Percentiles rank a stretch among this genome's conserved stretches.
phyloP scores from a whole-genome alignment of 129 eudicot species.

The Centaurea solstitialis region DNA sequence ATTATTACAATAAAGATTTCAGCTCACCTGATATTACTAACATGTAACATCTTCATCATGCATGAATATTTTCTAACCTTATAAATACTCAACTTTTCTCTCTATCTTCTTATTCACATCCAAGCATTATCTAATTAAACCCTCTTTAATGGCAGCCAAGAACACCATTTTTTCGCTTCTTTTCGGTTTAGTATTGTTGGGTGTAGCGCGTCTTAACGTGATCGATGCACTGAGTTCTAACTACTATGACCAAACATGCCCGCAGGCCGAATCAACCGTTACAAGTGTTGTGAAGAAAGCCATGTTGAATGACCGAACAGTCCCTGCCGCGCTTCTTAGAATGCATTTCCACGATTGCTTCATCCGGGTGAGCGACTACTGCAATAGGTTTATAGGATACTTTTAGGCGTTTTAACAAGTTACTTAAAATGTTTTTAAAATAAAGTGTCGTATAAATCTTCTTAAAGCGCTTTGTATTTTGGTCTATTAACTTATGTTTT shows the following conservation, averaged over 20 bases:
- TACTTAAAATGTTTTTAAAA: too few species aligned
- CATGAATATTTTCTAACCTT: slow-evolving; percentile 9
- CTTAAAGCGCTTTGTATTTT: too few species aligned
- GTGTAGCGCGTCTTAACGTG: neutral
- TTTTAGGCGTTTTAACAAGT: too few species aligned
- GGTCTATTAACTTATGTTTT: too few species aligned
- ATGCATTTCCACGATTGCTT: slow-evolving; percentile 76
- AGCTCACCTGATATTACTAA: slow-evolving; percentile 51
- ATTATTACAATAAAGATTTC: slow-evolving; percentile 22
- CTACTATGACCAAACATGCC: slow-evolving; percentile 73
- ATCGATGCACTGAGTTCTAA: slow-evolving; percentile 45
- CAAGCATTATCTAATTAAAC: neutral
- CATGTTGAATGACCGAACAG: slow-evolving; percentile 63
- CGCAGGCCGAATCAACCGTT: slow-evolving; percentile 47
- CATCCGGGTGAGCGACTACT: too few species aligned
- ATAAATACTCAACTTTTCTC: slow-evolving; percentile 26
- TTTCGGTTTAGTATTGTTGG: slow-evolving; percentile 11
- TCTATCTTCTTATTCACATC: neutral
- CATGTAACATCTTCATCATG: slow-evolving; percentile 25
- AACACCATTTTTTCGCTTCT: slow-evolving; percentile 29
- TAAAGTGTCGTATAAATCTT: too few species aligned
- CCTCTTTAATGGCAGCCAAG: slow-evolving; percentile 29
- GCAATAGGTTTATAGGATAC: too few species aligned
- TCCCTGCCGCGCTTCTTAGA: slow-evolving; percentile 79
- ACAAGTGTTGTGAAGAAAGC: slow-evolving; percentile 58